Percentiles rank a stretch among this genome's conserved stretches.
Evolutionary conservation across 2,329 filamentous ascomycete genomes (phyloP).

Genomic region (Ceratocystis cubensis): DNA sequence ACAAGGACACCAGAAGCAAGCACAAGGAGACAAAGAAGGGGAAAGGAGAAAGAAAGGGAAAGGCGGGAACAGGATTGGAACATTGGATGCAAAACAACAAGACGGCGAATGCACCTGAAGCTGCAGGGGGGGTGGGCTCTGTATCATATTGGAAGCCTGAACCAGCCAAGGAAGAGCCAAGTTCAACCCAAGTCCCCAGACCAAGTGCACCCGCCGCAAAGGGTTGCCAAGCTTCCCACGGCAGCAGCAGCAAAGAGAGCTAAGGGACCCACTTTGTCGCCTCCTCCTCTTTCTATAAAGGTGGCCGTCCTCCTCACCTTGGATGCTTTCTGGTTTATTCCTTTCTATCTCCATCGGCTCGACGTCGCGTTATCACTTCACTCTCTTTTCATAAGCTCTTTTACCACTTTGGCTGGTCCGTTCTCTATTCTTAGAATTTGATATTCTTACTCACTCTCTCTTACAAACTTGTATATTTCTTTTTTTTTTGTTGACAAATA

Average conservation of each 20-base stretch:
- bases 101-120: not conserved
- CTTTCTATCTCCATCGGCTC: constrained; percentile 15
- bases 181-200: too few species aligned
- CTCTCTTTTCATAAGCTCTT: constrained; percentile 9
- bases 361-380: constrained; percentile 15
- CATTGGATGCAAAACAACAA: not conserved
- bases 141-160: not conserved
- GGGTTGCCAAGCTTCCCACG: not conserved
- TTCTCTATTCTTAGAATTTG: constrained; percentile 13
- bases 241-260: not conserved
- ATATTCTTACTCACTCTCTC: constrained; percentile 9
- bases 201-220: not conserved
- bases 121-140: not conserved
- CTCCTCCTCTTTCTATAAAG: not conserved
- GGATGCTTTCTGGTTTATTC: not conserved
- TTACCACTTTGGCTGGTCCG: constrained; percentile 13
- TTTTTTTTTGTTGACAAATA: not conserved
- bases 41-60: not conserved
- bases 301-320: not conserved
- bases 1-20: not conserved
- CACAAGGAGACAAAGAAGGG: not conserved
- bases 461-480: not conserved
- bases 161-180: not conserved
- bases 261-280: not conserved
- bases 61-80: not conserved